Evolutionary conservation across 495 filamentous ascomycete species (phyloP), one percentile per base, ranked within the genome.

Genomic region (Trichocladium antarcticum): DNA sequence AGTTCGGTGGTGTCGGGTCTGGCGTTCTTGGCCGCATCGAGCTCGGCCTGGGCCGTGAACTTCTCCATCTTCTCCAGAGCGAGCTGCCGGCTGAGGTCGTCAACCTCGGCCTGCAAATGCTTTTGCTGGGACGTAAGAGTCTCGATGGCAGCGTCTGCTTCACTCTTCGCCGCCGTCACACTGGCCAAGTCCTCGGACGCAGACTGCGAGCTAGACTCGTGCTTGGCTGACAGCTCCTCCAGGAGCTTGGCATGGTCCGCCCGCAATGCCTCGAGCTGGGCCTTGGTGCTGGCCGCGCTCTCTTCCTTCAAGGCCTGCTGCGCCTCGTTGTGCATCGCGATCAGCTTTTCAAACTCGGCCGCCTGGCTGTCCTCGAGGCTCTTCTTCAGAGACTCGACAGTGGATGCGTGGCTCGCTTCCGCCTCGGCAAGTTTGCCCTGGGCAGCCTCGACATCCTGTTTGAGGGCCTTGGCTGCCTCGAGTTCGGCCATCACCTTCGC

Each of bases 11-110:
- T 75, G 44, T 79, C 74, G 8, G 73, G 66, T 53, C 69, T 77
- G 45, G 72, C 70, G 50, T 64, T 75, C 60, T 68, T 68, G 27
- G 66, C 53, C 34, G 70, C 72, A 34, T 79, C 75, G 19, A 77
- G 64, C 46, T 76, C 74, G 9, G 74, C 74, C 60, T 72, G 71
- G 12, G 74, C 69, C 35, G 67, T 68, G 21, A 74, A 69, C 37
- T 74, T 77, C 35, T 70, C 72, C 71, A 74, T 73, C 60, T 76
- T 77, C 49, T 75, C 72, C 35, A 67, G 58, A 3, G 73, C 74
- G 15, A 79, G 69, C 47, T 71, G 59, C 52, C 74, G 65, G 45
- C 66, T 65, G 37, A 77, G 54, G 6, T 61, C 56, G 40, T 73
- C 69, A 21, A 64, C 44, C 32, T 77, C 73, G 7, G 54, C 58